phyloP scores from a whole-genome alignment of 2,329 filamentous ascomycete species.

The Colletotrichum filicis region DNA sequence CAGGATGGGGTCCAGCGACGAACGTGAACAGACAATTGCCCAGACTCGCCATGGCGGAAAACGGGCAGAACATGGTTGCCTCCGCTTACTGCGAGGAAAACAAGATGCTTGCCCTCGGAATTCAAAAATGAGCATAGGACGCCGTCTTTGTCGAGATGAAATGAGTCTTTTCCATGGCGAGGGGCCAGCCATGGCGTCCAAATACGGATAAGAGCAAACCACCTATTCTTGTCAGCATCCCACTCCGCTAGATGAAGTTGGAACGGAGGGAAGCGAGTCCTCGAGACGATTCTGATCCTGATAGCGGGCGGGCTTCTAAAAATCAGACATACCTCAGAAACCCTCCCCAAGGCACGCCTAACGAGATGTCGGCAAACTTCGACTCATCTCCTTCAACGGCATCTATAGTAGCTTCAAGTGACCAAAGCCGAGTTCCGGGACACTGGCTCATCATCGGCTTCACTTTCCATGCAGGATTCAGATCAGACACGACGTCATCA shows the following conservation, averaged over 20 bases:
- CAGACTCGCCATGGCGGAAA: constrained; percentile 73
- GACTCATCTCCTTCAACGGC: constrained; percentile 69
- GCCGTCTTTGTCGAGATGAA: constrained; percentile 80
- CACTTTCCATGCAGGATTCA: constrained; percentile 67
- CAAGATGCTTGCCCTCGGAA: constrained; percentile 76
- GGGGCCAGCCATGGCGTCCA: constrained; percentile 90
- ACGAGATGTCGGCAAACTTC: constrained; percentile 61
- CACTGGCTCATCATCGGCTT: constrained; percentile 71
- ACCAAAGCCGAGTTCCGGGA: constrained; percentile 77
- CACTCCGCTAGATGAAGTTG: neutral
- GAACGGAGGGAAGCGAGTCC: neutral
- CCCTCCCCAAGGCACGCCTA: constrained; percentile 72
- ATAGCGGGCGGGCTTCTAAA: neutral
- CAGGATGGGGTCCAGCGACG: constrained; percentile 41
- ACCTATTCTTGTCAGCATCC: constrained; percentile 57
- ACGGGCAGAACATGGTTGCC: constrained; percentile 76
- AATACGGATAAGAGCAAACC: constrained; percentile 84
- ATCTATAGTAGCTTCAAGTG: constrained; percentile 67
- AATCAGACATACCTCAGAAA: constrained; percentile 59
- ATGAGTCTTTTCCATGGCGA: constrained; percentile 77
- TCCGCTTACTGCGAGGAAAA: constrained; percentile 82
- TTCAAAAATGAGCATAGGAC: constrained; percentile 83
- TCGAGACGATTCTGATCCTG: neutral
- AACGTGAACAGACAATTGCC: constrained; percentile 75
- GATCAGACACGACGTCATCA: constrained; percentile 64